phyloP scores from a whole-genome alignment of 1,139 yeast genomes.

The Yamadazyma siamensis region DNA sequence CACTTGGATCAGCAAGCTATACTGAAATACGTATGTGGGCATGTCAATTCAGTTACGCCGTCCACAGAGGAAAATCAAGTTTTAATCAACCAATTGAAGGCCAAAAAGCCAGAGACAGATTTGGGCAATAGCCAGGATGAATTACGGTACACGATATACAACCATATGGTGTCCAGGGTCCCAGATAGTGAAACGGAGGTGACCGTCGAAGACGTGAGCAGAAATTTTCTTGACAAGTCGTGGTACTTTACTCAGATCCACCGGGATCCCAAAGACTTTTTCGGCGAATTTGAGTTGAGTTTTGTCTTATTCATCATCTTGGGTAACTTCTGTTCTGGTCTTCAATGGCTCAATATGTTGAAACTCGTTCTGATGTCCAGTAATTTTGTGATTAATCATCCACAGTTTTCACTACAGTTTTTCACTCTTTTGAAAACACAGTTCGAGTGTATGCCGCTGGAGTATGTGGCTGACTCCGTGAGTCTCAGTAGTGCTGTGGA shows the following conservation, averaged over 20 bases:
- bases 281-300: constrained; percentile 26
- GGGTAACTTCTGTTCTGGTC: constrained; percentile 29
- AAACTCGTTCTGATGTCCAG: constrained; percentile 22
- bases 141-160: constrained; percentile 22
- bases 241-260: constrained; percentile 25
- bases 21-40: constrained; percentile 19
- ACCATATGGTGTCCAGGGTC: constrained; percentile 16
- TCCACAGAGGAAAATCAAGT: constrained; percentile 28
- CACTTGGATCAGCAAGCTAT: constrained; percentile 20
- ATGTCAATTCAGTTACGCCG: constrained; percentile 22
- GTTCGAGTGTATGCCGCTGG: constrained; percentile 20
- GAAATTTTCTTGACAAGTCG: constrained; percentile 24
- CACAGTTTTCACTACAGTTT: constrained; percentile 15
- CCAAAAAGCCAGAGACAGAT: constrained; percentile 9
- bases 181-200: no score
- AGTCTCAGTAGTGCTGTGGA: constrained; percentile 17
- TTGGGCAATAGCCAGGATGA: constrained; percentile 13
- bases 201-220: constrained; percentile 15
- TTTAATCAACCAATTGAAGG: constrained; percentile 15
- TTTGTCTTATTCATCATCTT: constrained; percentile 23
- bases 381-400: constrained; percentile 10
- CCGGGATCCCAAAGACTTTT: constrained; percentile 17
- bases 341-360: constrained; percentile 27
- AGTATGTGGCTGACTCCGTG: constrained; percentile 20
- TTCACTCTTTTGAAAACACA: constrained; percentile 16